Evolutionary conservation across 2,329 filamentous ascomycete genomes (phyloP).

Genomic region (Hymenoscyphus fraxineus): DNA sequence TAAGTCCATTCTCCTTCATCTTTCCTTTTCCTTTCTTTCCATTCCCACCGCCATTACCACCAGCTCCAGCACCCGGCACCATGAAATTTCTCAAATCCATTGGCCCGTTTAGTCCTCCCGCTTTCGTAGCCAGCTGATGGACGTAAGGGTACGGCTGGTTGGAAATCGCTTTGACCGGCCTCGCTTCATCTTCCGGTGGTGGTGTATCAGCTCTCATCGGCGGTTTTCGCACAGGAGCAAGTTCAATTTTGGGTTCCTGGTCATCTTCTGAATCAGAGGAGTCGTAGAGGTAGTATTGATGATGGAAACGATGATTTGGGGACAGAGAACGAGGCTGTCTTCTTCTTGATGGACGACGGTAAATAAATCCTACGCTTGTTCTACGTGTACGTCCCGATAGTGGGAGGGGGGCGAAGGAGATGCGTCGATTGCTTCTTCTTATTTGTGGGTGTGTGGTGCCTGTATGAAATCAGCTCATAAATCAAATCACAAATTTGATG

Average conservation of each 20-base stretch:
- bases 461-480: neutral
- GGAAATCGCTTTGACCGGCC: neutral
- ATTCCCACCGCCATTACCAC: neutral
- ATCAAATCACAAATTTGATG: no score
- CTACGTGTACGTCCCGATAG: neutral
- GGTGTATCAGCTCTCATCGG: neutral
- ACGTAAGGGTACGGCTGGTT: neutral
- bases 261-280: neutral
- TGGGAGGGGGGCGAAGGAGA: neutral
- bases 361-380: neutral
- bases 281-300: neutral
- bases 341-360: neutral
- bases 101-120: neutral
- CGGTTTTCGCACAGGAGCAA: neutral
- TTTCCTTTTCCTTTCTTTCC: neutral
- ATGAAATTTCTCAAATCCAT: neutral
- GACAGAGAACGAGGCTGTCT: neutral
- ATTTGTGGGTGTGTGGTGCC: neutral
- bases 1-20: neutral
- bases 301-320: neutral
- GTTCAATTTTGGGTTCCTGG: neutral
- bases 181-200: neutral
- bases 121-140: neutral
- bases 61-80: neutral
- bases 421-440: neutral